Evolutionary conservation across 176 grass and related monocot genomes (phyloP).

Genomic region (Oryza meyeriana): DNA sequence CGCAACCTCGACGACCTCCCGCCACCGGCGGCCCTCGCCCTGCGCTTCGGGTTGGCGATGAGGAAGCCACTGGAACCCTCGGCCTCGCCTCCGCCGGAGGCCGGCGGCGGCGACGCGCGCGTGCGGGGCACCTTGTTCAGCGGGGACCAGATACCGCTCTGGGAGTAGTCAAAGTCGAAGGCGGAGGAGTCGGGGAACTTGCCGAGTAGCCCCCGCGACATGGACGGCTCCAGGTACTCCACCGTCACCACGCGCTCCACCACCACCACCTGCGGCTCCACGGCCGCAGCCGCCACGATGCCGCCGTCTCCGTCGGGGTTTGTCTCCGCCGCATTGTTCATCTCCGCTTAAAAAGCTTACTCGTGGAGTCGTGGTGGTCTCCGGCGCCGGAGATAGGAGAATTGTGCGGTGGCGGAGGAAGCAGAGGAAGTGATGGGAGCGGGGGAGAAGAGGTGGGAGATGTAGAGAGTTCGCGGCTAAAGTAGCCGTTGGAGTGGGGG

Average conservation of each 20-base stretch:
- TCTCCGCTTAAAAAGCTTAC: neutral
- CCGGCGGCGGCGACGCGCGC: slow-evolving; percentile 17
- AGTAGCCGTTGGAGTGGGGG: slow-evolving; percentile 37
- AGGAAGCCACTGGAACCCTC: slow-evolving; percentile 37
- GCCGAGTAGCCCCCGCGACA: slow-evolving; percentile 75
- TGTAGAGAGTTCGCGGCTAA: neutral
- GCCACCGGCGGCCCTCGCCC: slow-evolving; percentile 12
- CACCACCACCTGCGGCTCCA: slow-evolving; percentile 19
- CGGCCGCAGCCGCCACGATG: neutral
- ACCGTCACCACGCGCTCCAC: slow-evolving; percentile 88
- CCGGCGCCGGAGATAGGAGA: neutral
- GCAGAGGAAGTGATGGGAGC: neutral
- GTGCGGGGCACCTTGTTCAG: slow-evolving; percentile 61
- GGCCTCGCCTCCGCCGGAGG: neutral
- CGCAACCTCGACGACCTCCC: slow-evolving; percentile 38
- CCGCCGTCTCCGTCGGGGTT: neutral
- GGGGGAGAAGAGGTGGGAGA: neutral
- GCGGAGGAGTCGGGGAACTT: slow-evolving; percentile 81
- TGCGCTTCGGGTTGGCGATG: slow-evolving; percentile 41
- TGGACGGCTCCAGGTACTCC: slow-evolving; percentile 80
- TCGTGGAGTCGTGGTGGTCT: neutral
- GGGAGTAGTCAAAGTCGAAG: slow-evolving; percentile 90
- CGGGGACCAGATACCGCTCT: slow-evolving; percentile 96
- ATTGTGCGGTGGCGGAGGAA: neutral
- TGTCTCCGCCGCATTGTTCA: slow-evolving; percentile 19